Evolutionary conservation across 352 stramenopile species (phyloP).

Genomic region (Pythium periplocum): DNA sequence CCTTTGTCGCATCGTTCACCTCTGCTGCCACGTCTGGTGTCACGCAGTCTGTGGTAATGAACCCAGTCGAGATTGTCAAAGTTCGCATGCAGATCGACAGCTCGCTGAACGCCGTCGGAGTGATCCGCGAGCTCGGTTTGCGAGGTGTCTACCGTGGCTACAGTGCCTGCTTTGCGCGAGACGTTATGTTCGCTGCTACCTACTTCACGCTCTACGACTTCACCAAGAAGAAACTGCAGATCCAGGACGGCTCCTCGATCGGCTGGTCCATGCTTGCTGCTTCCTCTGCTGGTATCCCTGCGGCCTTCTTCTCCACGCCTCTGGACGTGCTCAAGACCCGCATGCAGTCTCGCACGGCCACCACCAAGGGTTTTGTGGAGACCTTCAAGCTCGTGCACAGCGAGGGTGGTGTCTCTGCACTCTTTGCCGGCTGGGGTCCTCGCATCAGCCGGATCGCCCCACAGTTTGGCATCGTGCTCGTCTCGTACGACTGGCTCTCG

Average conservation of each 20-base stretch:
- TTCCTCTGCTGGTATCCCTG: conserved; percentile 62
- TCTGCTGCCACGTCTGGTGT: conserved; percentile 65
- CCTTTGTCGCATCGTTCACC: conserved; percentile 61
- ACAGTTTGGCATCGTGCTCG: conserved; percentile 80
- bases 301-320: conserved; percentile 71
- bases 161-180: conserved; percentile 56
- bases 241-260: conserved; percentile 65
- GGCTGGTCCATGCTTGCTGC: conserved; percentile 66
- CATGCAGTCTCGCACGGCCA: conserved; percentile 65
- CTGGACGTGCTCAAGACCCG: conserved; percentile 77
- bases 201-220: conserved; percentile 82
- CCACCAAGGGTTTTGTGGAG: conserved; percentile 32
- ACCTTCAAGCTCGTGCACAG: conserved; percentile 50
- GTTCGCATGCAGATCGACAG: conserved; percentile 82
- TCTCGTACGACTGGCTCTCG: conserved; percentile 76
- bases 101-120: conserved; percentile 37
- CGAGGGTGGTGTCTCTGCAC: conserved; percentile 41
- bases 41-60: conserved; percentile 79
- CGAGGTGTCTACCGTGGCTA: conserved; percentile 71
- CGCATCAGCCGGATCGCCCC: conserved; percentile 70
- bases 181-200: conserved; percentile 72
- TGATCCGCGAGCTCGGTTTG: conserved; percentile 60
- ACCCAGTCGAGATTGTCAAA: conserved; percentile 80
- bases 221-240: conserved; percentile 53
- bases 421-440: conserved; percentile 68